phyloP scores from a whole-genome alignment of 1,284 basidiomycete species.

The Cryptococcus sp. region DNA sequence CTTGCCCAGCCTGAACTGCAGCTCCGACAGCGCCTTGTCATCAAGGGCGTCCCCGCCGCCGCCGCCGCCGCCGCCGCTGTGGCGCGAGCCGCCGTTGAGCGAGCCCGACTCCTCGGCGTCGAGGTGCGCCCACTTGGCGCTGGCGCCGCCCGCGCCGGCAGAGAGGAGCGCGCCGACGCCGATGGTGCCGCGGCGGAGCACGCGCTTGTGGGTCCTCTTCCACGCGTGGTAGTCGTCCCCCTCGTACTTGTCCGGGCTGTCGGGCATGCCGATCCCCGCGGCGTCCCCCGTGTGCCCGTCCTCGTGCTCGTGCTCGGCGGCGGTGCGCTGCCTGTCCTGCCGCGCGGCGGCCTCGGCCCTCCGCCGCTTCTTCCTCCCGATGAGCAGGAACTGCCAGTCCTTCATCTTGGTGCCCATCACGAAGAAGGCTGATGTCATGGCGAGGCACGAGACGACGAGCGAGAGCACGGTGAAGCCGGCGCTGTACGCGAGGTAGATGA shows the following conservation, averaged over 20 bases:
- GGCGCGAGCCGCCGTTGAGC: background rate
- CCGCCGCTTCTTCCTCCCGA: constrained; percentile 6
- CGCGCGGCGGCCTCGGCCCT: background rate
- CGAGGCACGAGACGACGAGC: constrained; percentile 47
- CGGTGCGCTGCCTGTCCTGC: background rate
- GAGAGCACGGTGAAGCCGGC: constrained; percentile 52
- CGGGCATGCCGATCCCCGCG: background rate
- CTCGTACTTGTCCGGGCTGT: constrained; percentile 8
- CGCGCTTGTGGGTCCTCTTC: constrained; percentile 27
- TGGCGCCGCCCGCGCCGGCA: constrained; percentile 28
- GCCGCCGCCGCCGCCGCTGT: background rate
- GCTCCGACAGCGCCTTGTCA: constrained; percentile 38
- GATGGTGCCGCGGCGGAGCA: constrained; percentile 21
- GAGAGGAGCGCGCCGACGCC: constrained; percentile 29
- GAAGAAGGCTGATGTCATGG: constrained; percentile 52
- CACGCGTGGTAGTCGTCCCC: constrained; percentile 34
- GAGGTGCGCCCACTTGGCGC: constrained; percentile 34
- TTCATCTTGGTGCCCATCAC: constrained; percentile 51
- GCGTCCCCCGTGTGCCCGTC: too few relatives aligned
- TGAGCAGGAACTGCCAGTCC: constrained; percentile 29
- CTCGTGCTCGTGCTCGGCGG: too few relatives aligned
- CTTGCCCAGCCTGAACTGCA: constrained; percentile 42
- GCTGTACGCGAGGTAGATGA: constrained; percentile 47
- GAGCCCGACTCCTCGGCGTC: constrained; percentile 9
- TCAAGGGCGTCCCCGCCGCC: constrained; percentile 9